Percentiles rank a stretch among this genome's conserved stretches.
Evolutionary conservation across 2,329 filamentous ascomycete species (phyloP).

Genomic region (Xenoacremonium recifei): DNA sequence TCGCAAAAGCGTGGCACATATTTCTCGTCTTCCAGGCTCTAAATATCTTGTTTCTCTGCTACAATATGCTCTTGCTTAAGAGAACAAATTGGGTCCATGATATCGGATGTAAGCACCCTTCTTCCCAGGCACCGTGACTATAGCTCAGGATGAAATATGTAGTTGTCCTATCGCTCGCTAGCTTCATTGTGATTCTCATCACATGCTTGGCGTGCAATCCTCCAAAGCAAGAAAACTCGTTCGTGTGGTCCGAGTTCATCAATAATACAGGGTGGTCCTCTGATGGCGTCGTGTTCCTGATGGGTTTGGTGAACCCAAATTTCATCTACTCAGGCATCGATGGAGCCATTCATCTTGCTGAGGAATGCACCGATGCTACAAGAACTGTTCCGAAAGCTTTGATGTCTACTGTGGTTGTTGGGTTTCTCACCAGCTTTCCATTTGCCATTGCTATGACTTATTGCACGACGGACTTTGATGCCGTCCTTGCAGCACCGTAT

Average conservation of each 20-base stretch:
- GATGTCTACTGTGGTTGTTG: slow-evolving; percentile 30
- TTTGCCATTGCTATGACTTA: slow-evolving; percentile 30
- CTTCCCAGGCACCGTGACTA: not conserved
- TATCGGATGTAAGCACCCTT: slow-evolving; percentile 8
- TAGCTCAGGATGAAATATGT: not conserved
- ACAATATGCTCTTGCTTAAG: slow-evolving; percentile 12
- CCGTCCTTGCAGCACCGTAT: slow-evolving; percentile 10
- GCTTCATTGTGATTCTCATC: slow-evolving; percentile 10
- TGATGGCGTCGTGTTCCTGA: slow-evolving; percentile 34
- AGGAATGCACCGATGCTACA: slow-evolving; percentile 32
- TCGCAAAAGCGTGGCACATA: slow-evolving; percentile 6
- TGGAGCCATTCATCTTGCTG: slow-evolving; percentile 35
- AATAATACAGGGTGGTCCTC: slow-evolving; percentile 28
- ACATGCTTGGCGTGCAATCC: slow-evolving; percentile 9
- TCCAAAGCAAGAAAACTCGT: slow-evolving; percentile 8
- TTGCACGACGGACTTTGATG: slow-evolving; percentile 19
- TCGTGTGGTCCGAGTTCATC: slow-evolving; percentile 30
- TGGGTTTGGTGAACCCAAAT: slow-evolving; percentile 35
- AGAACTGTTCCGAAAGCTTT: slow-evolving; percentile 32
- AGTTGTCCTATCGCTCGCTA: slow-evolving; percentile 10
- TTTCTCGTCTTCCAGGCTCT: slow-evolving; percentile 10
- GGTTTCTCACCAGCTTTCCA: slow-evolving; percentile 30
- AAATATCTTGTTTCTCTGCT: slow-evolving; percentile 7
- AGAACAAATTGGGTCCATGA: slow-evolving; percentile 11
- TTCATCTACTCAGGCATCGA: slow-evolving; percentile 38